Conservation (phyloP, 2,329 filamentous ascomycete genomes). For the Penicillium expansum region DNA sequence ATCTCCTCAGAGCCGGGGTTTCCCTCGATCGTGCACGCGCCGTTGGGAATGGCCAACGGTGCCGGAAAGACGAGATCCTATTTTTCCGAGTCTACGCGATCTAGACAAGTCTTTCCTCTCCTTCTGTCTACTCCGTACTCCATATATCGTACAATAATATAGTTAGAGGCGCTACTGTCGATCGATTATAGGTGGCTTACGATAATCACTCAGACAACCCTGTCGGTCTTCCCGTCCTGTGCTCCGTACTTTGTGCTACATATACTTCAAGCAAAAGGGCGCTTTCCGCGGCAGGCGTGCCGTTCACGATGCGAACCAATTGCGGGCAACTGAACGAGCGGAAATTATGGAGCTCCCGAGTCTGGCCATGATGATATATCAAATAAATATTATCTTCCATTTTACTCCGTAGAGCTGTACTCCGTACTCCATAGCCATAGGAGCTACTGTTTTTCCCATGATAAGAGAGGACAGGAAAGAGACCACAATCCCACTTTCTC, state of each 20-base stretch:
- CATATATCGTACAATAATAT: neutral
- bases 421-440: too few relatives aligned
- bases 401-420: neutral
- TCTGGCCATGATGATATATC: neutral
- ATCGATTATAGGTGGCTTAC: neutral
- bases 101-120: neutral
- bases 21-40: slow-evolving; percentile 5
- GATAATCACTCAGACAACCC: neutral
- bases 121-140: neutral
- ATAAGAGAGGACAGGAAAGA: neutral
- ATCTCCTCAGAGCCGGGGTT: slow-evolving; percentile 2
- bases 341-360: slow-evolving; percentile 2
- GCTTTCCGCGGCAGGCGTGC: slow-evolving; percentile 26
- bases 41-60: slow-evolving; percentile 1
- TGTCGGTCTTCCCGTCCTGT: slow-evolving; percentile 1
- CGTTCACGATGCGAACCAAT: slow-evolving; percentile 7
- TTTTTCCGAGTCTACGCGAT: neutral
- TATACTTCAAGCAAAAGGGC: slow-evolving; percentile 6
- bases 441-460: neutral
- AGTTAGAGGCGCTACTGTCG: neutral
- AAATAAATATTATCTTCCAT: neutral
- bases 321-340: neutral
- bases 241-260: neutral
- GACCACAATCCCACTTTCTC: neutral
- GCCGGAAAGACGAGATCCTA: neutral